Conservation (phyloP, 495 filamentous ascomycete species). For the Neurospora sp. region DNA sequence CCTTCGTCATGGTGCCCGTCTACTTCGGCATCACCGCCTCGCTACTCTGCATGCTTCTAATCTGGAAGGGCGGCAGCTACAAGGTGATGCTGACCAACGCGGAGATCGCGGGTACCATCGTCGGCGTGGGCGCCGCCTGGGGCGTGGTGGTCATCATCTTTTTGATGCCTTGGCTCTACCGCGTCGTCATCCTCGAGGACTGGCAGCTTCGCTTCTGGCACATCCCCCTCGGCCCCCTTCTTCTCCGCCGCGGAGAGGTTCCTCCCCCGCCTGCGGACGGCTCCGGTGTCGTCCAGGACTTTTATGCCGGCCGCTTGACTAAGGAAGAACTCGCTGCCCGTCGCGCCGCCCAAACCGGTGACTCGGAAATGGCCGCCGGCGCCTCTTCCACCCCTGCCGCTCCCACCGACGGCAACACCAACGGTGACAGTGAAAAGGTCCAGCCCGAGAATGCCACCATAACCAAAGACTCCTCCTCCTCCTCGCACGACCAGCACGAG, state of each 20-base stretch:
- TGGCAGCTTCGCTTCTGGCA: slow-evolving; percentile 48
- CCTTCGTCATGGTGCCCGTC: slow-evolving; percentile 47
- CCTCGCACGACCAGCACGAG: neutral
- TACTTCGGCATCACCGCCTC: slow-evolving; percentile 52
- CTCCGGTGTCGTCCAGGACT: slow-evolving; percentile 36
- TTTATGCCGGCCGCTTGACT: slow-evolving; percentile 42
- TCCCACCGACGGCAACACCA: neutral
- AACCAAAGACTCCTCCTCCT: neutral
- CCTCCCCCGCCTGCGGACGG: slow-evolving; percentile 31
- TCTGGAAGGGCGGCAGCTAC: slow-evolving; percentile 44
- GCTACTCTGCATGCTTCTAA: slow-evolving; percentile 55
- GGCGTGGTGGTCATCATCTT: slow-evolving; percentile 25
- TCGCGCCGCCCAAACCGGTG: slow-evolving; percentile 16
- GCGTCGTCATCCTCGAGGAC: slow-evolving; percentile 47
- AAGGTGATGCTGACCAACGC: slow-evolving; percentile 35
- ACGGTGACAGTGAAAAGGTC: neutral
- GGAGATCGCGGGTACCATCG: slow-evolving; percentile 7
- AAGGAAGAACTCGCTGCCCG: slow-evolving; percentile 36
- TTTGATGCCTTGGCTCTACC: slow-evolving; percentile 54
- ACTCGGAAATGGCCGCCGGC: neutral
- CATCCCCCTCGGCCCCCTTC: slow-evolving; percentile 45
- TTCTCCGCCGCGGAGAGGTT: slow-evolving; percentile 41
- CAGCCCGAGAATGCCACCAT: neutral
- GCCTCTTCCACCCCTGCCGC: neutral
- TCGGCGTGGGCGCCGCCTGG: slow-evolving; percentile 10